These are phyloP conservation scores for Protomyces pachydermus DNA, from an alignment of 1,139 yeast species.

Conservation along the genomic window DNA sequence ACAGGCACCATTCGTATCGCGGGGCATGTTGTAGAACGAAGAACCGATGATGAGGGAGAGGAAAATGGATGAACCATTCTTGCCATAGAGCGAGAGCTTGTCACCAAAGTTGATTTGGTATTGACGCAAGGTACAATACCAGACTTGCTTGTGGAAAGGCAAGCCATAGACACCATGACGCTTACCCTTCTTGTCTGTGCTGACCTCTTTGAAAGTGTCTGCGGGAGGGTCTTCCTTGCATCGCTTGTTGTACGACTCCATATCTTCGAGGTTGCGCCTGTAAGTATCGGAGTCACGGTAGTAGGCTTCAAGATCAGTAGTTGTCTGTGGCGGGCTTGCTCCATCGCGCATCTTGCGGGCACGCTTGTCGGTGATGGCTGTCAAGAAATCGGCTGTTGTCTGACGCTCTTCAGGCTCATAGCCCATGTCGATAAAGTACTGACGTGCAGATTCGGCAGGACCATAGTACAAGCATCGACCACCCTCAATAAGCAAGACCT, in stretches of 20 bases:
- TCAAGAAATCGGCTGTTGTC: slow-evolving; percentile 75
- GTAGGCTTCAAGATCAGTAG: slow-evolving; percentile 58
- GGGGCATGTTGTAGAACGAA: slow-evolving; percentile 58
- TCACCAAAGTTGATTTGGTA: slow-evolving; percentile 25
- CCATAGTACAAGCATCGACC: slow-evolving; percentile 78
- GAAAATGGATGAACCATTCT: slow-evolving; percentile 48
- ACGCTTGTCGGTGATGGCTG: slow-evolving; percentile 37
- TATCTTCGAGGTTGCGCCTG: neutral
- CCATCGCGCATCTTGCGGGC: slow-evolving; percentile 36
- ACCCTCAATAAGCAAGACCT: slow-evolving; percentile 63
- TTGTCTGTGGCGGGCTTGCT: slow-evolving; percentile 57
- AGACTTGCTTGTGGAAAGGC: neutral
- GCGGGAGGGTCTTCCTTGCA: slow-evolving; percentile 45
- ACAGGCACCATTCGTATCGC: slow-evolving; percentile 51
- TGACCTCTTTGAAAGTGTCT: slow-evolving; percentile 32
- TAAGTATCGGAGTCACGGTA: slow-evolving; percentile 45
- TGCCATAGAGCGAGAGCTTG: slow-evolving; percentile 29
- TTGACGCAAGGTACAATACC: slow-evolving; percentile 10
- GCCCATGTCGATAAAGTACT: slow-evolving; percentile 61
- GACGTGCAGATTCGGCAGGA: slow-evolving; percentile 53
- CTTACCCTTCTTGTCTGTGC: neutral
- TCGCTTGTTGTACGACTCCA: slow-evolving; percentile 43
- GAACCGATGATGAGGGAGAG: slow-evolving; percentile 60
- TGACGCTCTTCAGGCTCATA: slow-evolving; percentile 66
- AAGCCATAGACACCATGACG: neutral